Evolutionary conservation across 805 yeast species (phyloP).

Genomic region (Metschnikowia anglica): DNA sequence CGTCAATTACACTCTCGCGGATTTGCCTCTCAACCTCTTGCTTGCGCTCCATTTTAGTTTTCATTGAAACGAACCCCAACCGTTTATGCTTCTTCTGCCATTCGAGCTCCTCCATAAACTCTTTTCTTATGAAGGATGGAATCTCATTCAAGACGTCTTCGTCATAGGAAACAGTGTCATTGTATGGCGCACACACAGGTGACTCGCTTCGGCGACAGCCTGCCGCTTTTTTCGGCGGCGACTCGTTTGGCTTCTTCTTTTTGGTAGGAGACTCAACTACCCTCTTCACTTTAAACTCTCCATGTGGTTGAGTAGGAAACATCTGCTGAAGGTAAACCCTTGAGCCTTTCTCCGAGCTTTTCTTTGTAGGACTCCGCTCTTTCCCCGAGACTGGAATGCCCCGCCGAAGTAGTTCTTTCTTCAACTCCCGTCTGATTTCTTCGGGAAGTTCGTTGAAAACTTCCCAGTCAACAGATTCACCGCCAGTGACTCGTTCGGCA

Average conservation of each 20-base stretch:
- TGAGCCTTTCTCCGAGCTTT: conserved; percentile 1
- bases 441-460: conserved; percentile 65
- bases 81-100: conserved; percentile 28
- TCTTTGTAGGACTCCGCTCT: conserved; percentile 13
- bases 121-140: conserved; percentile 38
- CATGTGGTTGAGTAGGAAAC: conserved; percentile 34
- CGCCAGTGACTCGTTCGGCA: conserved; percentile 17
- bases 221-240: conserved; percentile 25
- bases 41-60: conserved; percentile 25
- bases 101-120: conserved; percentile 37
- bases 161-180: conserved; percentile 34
- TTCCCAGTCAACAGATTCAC: conserved; percentile 57
- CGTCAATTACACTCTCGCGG: conserved; percentile 10
- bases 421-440: conserved; percentile 63
- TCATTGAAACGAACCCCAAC: conserved; percentile 27
- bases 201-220: not conserved
- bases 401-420: conserved; percentile 49
- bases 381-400: conserved; percentile 26
- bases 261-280: conserved; percentile 33
- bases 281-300: conserved; percentile 30
- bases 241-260: conserved; percentile 12
- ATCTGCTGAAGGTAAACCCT: conserved; percentile 39
- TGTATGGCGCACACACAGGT: conserved; percentile 19
- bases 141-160: conserved; percentile 37
- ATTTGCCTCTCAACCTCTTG: conserved; percentile 7